These are phyloP conservation scores for Tagetes erecta DNA, from an alignment of 129 eudicot genomes.

Conservation along the genomic window DNA sequence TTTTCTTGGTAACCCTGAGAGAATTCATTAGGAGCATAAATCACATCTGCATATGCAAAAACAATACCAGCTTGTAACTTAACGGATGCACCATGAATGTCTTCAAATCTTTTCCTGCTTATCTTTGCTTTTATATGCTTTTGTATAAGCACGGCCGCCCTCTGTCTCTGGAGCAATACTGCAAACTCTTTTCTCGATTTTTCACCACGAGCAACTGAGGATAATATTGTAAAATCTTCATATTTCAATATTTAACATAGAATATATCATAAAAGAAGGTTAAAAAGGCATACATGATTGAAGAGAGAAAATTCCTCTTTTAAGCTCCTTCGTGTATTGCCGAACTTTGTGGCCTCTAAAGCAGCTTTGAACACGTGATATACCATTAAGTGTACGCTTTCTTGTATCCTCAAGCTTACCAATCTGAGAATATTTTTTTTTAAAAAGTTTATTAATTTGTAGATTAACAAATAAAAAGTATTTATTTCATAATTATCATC, in stretches of 20 bases:
- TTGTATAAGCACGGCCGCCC: constrained; percentile 80
- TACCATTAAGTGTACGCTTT: constrained; percentile 84
- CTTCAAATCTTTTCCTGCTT: constrained; percentile 41
- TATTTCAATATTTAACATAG: neutral
- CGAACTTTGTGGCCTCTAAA: constrained; percentile 94
- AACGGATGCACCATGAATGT: constrained; percentile 50
- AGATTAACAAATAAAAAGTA: neutral
- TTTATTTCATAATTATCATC: neutral
- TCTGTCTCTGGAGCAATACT: constrained; percentile 53
- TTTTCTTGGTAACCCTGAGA: neutral
- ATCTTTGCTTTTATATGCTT: constrained; percentile 56
- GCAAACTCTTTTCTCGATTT: constrained; percentile 74
- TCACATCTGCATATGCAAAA: neutral
- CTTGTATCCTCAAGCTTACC: constrained; percentile 90
- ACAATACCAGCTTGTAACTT: constrained; percentile 72
- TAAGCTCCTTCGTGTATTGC: constrained; percentile 43
- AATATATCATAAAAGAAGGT: neutral
- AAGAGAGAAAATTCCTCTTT: constrained; percentile 58
- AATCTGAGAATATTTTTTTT: constrained; percentile 44
- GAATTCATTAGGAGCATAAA: neutral
- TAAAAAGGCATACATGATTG: constrained; percentile 67
- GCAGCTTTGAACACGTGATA: constrained; percentile 87
- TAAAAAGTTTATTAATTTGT: neutral
- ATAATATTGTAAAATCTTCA: neutral
- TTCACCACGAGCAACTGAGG: constrained; percentile 75